Conservation (phyloP, 768 basidiomycete genomes). For the Russula emetica region DNA sequence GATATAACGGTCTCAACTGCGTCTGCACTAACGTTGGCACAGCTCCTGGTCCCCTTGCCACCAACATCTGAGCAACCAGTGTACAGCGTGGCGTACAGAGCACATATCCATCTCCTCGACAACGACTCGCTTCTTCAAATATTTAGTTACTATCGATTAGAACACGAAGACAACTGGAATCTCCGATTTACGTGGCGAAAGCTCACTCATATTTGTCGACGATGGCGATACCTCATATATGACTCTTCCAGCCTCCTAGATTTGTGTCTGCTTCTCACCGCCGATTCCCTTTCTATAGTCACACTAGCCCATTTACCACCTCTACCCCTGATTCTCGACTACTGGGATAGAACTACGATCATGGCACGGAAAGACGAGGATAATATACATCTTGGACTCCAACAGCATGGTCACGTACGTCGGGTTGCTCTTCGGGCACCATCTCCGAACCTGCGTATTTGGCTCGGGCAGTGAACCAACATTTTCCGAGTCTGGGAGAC, state of each 20-base stretch:
- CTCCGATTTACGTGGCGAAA: conserved; percentile 2
- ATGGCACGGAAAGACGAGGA: neutral
- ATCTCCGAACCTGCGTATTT: neutral
- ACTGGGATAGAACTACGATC: neutral
- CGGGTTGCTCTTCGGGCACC: neutral
- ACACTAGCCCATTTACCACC: neutral
- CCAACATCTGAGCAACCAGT: conserved; percentile 5
- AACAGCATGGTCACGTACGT: neutral
- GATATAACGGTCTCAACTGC: neutral
- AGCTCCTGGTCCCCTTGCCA: neutral
- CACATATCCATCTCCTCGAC: neutral
- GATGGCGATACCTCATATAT: conserved; percentile 3
- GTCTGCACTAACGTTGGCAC: neutral
- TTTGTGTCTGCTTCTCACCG: neutral
- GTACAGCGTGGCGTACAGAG: neutral
- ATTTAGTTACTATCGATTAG: neutral
- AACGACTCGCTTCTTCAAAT: neutral
- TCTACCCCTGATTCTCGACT: neutral
- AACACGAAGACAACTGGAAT: neutral
- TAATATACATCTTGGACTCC: neutral
- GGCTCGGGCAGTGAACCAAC: neutral
- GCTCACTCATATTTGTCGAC: conserved; percentile 9
- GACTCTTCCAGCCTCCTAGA: neutral
- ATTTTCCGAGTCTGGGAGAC: neutral
- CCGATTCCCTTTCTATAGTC: neutral